These are phyloP conservation scores for Choanephora cucurbitarum DNA, from an alignment of 371 early-diverging fungal genomes.

Conservation along the genomic window DNA sequence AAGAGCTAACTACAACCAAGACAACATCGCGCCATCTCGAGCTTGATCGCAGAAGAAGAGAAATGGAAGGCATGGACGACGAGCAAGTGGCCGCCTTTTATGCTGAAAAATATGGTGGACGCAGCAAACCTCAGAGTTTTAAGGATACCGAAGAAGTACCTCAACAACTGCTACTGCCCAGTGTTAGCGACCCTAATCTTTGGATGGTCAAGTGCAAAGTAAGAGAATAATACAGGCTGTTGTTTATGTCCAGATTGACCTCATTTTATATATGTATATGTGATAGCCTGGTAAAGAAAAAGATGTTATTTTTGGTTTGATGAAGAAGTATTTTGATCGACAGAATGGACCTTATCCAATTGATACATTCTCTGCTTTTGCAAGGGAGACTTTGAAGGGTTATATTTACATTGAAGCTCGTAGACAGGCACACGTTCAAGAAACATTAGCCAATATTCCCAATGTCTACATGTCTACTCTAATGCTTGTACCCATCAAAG, in stretches of 20 bases:
- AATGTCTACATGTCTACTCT: slow-evolving; percentile 76
- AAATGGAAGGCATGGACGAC: slow-evolving; percentile 77
- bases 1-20: slow-evolving; percentile 66
- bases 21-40: slow-evolving; percentile 57
- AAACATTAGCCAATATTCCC: slow-evolving; percentile 71
- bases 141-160: slow-evolving; percentile 76
- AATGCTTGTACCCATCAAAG: slow-evolving; percentile 90
- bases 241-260: background rate
- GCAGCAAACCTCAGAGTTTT: slow-evolving; percentile 47
- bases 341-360: slow-evolving; percentile 61
- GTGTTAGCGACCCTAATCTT: slow-evolving; percentile 88
- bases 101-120: slow-evolving; percentile 79
- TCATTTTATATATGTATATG: too few relatives aligned
- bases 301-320: slow-evolving; percentile 81
- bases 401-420: slow-evolving; percentile 97
- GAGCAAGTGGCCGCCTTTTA: slow-evolving; percentile 83
- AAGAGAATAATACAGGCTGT: slow-evolving; percentile 1
- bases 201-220: slow-evolving; percentile 93
- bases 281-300: slow-evolving; percentile 87
- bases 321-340: slow-evolving; percentile 77
- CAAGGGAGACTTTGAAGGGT: slow-evolving; percentile 90
- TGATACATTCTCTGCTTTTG: slow-evolving; percentile 81
- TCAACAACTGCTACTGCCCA: slow-evolving; percentile 82
- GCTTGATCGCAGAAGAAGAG: slow-evolving; percentile 67
- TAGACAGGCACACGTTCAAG: slow-evolving; percentile 82